phyloP scores from a whole-genome alignment of 805 yeast species.

The Priceomyces fermenticarens region DNA sequence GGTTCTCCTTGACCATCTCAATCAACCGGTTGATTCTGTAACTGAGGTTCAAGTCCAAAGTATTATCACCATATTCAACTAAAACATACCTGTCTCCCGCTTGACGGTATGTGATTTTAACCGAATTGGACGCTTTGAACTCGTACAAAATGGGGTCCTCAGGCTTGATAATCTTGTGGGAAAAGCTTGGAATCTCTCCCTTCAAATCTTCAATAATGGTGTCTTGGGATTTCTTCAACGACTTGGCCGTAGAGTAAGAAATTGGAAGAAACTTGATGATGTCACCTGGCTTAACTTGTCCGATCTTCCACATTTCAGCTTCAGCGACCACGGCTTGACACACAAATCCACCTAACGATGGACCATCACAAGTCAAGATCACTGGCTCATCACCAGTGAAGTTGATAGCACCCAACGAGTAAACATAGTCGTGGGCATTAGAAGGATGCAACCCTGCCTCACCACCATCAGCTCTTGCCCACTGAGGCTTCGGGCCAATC shows the following conservation, averaged over 20 bases:
- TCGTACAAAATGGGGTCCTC: slow-evolving; percentile 70
- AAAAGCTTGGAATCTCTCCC: slow-evolving; percentile 39
- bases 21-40: slow-evolving; percentile 84
- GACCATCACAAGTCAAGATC: slow-evolving; percentile 94
- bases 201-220: slow-evolving; percentile 41
- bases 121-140: slow-evolving; percentile 50
- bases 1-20: slow-evolving; percentile 60
- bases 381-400: slow-evolving; percentile 99
- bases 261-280: slow-evolving; percentile 76
- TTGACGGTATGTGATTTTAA: slow-evolving; percentile 83
- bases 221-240: slow-evolving; percentile 62
- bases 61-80: slow-evolving; percentile 89
- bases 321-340: slow-evolving; percentile 95
- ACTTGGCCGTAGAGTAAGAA: slow-evolving; percentile 62
- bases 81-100: slow-evolving; percentile 95
- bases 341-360: slow-evolving; percentile 95
- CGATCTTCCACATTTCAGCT: slow-evolving; percentile 98
- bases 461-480: slow-evolving; percentile 97
- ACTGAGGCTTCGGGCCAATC: slow-evolving; percentile 91
- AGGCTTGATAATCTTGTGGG: slow-evolving; percentile 29
- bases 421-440: slow-evolving; percentile 97
- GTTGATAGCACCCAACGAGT: slow-evolving; percentile 93
- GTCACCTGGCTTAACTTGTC: slow-evolving; percentile 97
- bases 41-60: slow-evolving; percentile 77
- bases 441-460: slow-evolving; percentile 98